phyloP scores from a whole-genome alignment of 202 grass and related monocot genomes.

The Eragrostis tef region DNA sequence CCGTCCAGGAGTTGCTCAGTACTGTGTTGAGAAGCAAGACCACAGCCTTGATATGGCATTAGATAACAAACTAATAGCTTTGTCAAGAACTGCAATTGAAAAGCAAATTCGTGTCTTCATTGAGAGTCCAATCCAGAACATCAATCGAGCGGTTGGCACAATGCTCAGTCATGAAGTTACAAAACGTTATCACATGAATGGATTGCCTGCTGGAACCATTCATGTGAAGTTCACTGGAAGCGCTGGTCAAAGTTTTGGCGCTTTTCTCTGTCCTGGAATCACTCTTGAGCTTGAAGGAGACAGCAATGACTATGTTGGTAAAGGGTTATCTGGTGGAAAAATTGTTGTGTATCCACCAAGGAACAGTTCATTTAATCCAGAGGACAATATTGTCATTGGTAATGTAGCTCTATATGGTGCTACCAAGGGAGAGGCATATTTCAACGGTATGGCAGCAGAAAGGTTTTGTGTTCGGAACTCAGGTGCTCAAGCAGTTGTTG shows the following conservation, averaged over 20 bases:
- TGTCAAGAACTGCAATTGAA: constrained; percentile 70
- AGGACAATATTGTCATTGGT: constrained; percentile 97
- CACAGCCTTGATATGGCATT: constrained; percentile 86
- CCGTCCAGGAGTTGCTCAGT: constrained; percentile 72
- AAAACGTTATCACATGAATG: constrained; percentile 85
- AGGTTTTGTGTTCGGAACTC: constrained; percentile 98
- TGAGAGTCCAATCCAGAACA: constrained; percentile 75
- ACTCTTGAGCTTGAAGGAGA: constrained; percentile 98
- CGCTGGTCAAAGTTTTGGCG: constrained; percentile 90
- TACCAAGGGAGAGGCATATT: constrained; percentile 91
- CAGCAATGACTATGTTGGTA: constrained; percentile 98
- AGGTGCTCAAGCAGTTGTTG: constrained; percentile 92
- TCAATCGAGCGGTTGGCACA: constrained; percentile 85
- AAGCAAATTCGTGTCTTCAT: constrained; percentile 72
- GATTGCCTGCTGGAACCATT: constrained; percentile 71
- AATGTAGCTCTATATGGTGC: constrained; percentile 98
- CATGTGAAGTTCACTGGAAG: constrained; percentile 90
- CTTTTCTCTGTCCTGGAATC: constrained; percentile 92
- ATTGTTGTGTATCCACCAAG: constrained; percentile 91
- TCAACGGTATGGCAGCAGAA: constrained; percentile 98
- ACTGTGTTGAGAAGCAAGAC: constrained; percentile 95
- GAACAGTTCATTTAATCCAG: constrained; percentile 74
- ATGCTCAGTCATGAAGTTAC: constrained; percentile 94
- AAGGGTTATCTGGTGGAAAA: constrained; percentile 95
- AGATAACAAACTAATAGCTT: constrained; percentile 79